Evolutionary conservation across 1,284 basidiomycete genomes (phyloP).

Genomic region (Cutaneotrichosporon cavernicola): DNA sequence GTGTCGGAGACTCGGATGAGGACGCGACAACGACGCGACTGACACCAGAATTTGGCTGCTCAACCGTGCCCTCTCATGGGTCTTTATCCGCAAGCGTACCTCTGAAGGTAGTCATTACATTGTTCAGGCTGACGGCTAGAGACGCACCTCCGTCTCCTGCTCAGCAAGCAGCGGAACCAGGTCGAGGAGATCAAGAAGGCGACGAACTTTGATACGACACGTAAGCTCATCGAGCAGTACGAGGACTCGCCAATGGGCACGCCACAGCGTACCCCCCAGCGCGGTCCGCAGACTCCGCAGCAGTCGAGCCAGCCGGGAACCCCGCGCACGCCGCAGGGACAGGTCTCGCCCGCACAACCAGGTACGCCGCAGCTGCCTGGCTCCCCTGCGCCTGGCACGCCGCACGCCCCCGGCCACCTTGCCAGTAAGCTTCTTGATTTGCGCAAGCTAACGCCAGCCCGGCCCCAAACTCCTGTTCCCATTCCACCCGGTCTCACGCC

Average conservation of each 20-base stretch:
- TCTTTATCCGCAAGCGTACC: conserved; percentile 80
- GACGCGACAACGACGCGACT: background rate
- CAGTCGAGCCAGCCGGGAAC: background rate
- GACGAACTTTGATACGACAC: conserved; percentile 90
- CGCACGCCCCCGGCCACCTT: conserved; percentile 44
- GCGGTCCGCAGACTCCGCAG: conserved; percentile 9
- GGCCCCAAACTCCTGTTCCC: conserved; percentile 29
- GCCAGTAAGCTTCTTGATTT: background rate
- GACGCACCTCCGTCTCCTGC: conserved; percentile 69
- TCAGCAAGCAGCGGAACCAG: conserved; percentile 77
- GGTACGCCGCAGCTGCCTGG: background rate
- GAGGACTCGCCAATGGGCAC: conserved; percentile 60
- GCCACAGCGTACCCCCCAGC: background rate
- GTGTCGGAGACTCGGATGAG: background rate
- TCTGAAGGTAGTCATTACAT: conserved; percentile 68
- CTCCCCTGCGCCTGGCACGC: conserved; percentile 10
- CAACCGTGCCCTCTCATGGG: conserved; percentile 77
- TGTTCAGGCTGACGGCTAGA: conserved; percentile 58
- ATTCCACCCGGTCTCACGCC: conserved; percentile 40
- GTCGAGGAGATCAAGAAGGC: conserved; percentile 97
- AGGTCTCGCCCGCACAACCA: background rate
- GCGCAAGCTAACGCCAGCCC: conserved; percentile 3
- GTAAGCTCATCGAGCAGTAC: conserved; percentile 85
- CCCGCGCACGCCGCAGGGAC: background rate
- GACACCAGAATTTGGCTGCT: conserved; percentile 71